phyloP scores from a whole-genome alignment of 371 early-diverging fungal genomes.

The Haplosporangium sp. region DNA sequence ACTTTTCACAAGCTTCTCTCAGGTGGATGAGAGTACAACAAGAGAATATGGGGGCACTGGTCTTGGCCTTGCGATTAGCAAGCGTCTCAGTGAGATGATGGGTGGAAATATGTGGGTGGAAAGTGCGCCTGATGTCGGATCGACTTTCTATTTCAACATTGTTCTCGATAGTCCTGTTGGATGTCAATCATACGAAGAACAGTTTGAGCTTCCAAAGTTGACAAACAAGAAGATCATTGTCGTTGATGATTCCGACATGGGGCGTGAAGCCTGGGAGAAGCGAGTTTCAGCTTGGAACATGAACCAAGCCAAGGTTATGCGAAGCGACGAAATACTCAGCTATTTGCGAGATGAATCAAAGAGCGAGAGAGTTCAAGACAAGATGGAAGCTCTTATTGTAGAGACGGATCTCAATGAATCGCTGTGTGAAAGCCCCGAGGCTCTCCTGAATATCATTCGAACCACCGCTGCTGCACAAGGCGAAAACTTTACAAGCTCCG shows the following conservation, averaged over 20 bases:
- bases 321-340: conserved; percentile 24
- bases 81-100: conserved; percentile 56
- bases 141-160: conserved; percentile 53
- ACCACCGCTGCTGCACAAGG: not conserved
- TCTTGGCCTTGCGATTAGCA: conserved; percentile 55
- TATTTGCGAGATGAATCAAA: conserved; percentile 17
- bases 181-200: conserved; percentile 35
- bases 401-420: conserved; percentile 39
- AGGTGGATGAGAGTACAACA: conserved; percentile 67
- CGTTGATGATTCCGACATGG: conserved; percentile 34
- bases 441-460: conserved; percentile 35
- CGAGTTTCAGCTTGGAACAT: conserved; percentile 41
- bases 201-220: conserved; percentile 35
- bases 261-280: conserved; percentile 40
- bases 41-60: conserved; percentile 69
- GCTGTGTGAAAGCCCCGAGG: conserved; percentile 25
- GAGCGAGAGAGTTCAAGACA: conserved; percentile 16
- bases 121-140: conserved; percentile 39
- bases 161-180: conserved; percentile 46
- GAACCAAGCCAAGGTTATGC: conserved; percentile 31
- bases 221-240: conserved; percentile 27
- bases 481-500: too few relatives aligned
- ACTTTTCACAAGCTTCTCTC: conserved; percentile 72
- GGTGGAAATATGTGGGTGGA: conserved; percentile 54
- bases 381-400: conserved; percentile 47